Percentiles rank a stretch among this genome's conserved stretches.
phyloP scores from a whole-genome alignment of 306 rosid genomes.

The Castanopsis chinensis region DNA sequence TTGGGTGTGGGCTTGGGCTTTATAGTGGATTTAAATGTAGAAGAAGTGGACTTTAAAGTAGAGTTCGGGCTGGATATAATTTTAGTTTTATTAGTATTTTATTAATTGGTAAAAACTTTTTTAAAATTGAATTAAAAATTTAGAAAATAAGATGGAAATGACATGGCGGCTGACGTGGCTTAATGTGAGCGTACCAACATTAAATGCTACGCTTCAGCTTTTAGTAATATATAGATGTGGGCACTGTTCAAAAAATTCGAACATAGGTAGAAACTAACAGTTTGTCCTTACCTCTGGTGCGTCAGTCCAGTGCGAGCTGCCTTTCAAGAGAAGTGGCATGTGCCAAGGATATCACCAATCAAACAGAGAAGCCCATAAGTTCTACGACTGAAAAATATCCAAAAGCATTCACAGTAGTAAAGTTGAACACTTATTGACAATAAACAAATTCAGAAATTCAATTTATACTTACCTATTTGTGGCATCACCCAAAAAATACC shows the following conservation, averaged over 20 bases:
- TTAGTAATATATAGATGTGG: neutral
- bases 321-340: constrained; percentile 81
- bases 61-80: too few species aligned
- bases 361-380: constrained; percentile 80
- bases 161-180: too few species aligned
- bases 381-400: constrained; percentile 65
- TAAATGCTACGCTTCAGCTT: too few species aligned
- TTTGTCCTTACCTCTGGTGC: constrained; percentile 81
- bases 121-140: too few species aligned
- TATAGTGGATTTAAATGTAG: too few species aligned
- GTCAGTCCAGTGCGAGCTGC: constrained; percentile 92
- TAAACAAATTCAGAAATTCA: constrained; percentile 16
- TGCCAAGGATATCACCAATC: constrained; percentile 96
- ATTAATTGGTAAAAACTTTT: too few species aligned
- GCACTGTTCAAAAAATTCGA: neutral
- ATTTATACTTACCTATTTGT: constrained; percentile 65
- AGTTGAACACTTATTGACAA: constrained; percentile 9
- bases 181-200: too few species aligned
- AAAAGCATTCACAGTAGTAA: constrained; percentile 12
- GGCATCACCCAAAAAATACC: constrained; percentile 96
- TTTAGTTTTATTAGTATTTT: too few species aligned
- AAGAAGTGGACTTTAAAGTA: too few species aligned
- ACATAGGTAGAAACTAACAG: constrained; percentile 2
- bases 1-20: too few species aligned
- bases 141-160: too few species aligned